Evolutionary conservation across 495 filamentous ascomycete genomes (phyloP).

Genomic region (Symbiotaphrina buchneri): DNA sequence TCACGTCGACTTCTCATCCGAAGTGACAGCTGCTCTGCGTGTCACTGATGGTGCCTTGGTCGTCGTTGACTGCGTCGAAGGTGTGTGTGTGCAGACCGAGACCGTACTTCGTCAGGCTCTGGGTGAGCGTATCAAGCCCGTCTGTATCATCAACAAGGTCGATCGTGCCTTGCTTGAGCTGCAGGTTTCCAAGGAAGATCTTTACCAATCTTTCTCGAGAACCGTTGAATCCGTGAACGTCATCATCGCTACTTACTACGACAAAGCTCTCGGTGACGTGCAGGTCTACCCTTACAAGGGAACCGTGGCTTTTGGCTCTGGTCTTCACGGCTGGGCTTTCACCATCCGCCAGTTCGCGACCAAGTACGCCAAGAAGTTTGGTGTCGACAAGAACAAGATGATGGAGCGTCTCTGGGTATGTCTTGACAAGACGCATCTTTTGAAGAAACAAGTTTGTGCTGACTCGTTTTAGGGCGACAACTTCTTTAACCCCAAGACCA

Average conservation of each 20-base stretch:
- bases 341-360: slow-evolving; percentile 94
- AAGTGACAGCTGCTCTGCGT: slow-evolving; percentile 98
- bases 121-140: slow-evolving; percentile 99
- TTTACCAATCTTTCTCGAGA: slow-evolving; percentile 98
- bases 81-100: slow-evolving; percentile 99
- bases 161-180: slow-evolving; percentile 97
- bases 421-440: too few species aligned
- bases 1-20: slow-evolving; percentile 99
- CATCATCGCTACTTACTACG: slow-evolving; percentile 95
- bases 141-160: slow-evolving; percentile 99
- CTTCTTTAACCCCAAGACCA: slow-evolving; percentile 98
- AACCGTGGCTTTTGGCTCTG: slow-evolving; percentile 96
- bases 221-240: slow-evolving; percentile 99
- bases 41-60: slow-evolving; percentile 99
- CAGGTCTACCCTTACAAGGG: slow-evolving; percentile 94
- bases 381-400: slow-evolving; percentile 99
- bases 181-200: slow-evolving; percentile 92
- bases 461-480: slow-evolving; percentile 97
- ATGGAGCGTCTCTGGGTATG: slow-evolving; percentile 97
- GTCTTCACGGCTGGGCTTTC: slow-evolving; percentile 99
- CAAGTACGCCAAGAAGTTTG: slow-evolving; percentile 98
- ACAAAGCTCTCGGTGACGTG: slow-evolving; percentile 91
- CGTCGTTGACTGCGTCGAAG: slow-evolving; percentile 98
- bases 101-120: slow-evolving; percentile 98
- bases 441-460: slow-evolving; percentile 5